Evolutionary conservation across 2,329 filamentous ascomycete species (phyloP), one percentile per base, ranked within the genome.

Genomic region (Dactylellina leptospora): DNA sequence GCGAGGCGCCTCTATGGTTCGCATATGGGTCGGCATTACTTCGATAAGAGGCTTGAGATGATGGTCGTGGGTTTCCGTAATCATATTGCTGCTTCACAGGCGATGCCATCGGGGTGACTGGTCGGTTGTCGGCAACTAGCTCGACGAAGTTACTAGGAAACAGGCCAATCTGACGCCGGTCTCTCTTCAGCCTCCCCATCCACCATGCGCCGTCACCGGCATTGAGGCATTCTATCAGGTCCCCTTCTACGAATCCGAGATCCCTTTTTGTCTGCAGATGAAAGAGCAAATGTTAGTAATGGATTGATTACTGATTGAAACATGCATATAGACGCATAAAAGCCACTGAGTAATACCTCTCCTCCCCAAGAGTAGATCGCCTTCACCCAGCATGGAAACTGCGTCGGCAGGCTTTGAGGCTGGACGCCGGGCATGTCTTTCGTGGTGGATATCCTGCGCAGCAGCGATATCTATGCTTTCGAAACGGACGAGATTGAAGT

Each of bases 141-240:
- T 96, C 87, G 78, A 99, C 95, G 78, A 99, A 99, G 81, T 99
- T 99, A 77, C 93, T 97, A 0, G 95, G 95, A 78, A 99, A 99
- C 18, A 95, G 84, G 59, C 95, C 95, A 77, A 97, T 89, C 77
- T 93, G 92, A 78, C 93, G 88, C 80, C 90, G 89, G 81, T 99
- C 95, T 76, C 95, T 87, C 78, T 89, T 91, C 78, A 99, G 82
- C 74, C 93, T 87, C 50, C 95, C 95, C 81, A 93, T 96, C 95
- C 95, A 99, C 95, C 95, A 99, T 48, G 91, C 93, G 56, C 95
- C 95, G 81, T 99, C 95, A 74, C 95, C 95, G 18, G 95, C 95
- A 80, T 99, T 99, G 58, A 99, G 84, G 78, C 93, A 97, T 85
- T 99, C 95, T 79, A 99, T 99, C 75, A 99, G 82, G 81, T 99